These are phyloP conservation scores for Ceratobasidium sp. DNA, from an alignment of 1,284 basidiomycete genomes.

Conservation along the genomic window DNA sequence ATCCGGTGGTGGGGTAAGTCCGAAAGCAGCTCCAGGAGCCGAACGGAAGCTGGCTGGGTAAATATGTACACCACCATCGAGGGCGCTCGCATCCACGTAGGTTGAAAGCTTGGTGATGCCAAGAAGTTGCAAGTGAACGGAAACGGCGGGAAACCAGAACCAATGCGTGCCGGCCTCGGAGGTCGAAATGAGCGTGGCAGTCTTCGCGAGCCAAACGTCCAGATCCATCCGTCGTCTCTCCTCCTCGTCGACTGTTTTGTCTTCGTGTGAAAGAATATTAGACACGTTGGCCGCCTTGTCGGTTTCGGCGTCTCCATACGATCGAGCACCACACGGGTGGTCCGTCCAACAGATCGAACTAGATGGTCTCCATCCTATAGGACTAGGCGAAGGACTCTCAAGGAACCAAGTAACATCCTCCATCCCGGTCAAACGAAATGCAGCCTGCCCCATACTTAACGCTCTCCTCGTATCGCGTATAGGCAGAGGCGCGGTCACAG, in stretches of 20 bases:
- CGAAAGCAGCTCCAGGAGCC: no score
- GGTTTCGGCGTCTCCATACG: constrained; percentile 19
- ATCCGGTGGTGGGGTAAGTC: no score
- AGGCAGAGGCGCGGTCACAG: no score
- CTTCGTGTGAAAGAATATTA: constrained; percentile 11
- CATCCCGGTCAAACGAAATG: neutral
- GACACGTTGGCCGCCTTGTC: constrained; percentile 16
- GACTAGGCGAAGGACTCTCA: neutral
- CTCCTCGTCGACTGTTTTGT: constrained; percentile 37
- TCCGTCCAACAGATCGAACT: no score
- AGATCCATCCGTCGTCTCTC: neutral
- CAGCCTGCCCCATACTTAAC: no score
- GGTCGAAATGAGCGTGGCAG: neutral
- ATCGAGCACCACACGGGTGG: neutral
- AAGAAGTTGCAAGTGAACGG: neutral
- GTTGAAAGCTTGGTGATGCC: no score
- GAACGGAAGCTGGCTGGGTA: no score
- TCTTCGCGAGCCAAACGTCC: neutral
- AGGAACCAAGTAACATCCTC: neutral
- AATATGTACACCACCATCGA: no score
- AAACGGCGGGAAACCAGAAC: neutral
- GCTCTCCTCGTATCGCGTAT: no score
- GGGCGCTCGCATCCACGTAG: no score
- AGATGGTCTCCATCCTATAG: neutral
- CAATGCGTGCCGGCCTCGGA: neutral